Conservation (phyloP, 306 rosid genomes). For the Hylodesmum podocarpum region DNA sequence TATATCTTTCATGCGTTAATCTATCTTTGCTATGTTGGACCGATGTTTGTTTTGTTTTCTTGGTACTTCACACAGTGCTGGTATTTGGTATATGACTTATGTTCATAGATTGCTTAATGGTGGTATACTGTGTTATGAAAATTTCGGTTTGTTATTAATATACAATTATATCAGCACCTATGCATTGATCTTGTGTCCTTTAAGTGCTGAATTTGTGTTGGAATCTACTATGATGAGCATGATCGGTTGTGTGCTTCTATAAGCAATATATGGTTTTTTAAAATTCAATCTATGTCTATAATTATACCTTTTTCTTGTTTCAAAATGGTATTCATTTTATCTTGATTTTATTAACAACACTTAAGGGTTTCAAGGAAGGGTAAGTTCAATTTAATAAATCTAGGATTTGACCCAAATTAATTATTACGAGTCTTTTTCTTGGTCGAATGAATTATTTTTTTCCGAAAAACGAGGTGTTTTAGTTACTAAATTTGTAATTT, state of each 20-base stretch:
- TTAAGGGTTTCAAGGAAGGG: background rate
- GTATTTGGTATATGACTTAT: background rate
- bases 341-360: background rate
- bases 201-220: background rate
- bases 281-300: background rate
- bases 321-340: background rate
- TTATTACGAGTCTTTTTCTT: no score
- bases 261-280: background rate
- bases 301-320: background rate
- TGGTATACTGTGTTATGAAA: background rate
- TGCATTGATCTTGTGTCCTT: background rate
- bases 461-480: no score
- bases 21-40: background rate
- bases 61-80: conserved; percentile 1
- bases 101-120: background rate
- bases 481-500: no score
- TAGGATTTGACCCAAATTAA: no score
- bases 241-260: background rate
- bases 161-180: background rate
- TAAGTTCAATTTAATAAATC: background rate
- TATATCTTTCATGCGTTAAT: background rate
- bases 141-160: background rate
- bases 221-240: background rate
- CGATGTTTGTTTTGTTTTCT: conserved; percentile 7
- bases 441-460: no score